Conservation (phyloP, 306 rosid species). For the Dicorynia guianensis region DNA sequence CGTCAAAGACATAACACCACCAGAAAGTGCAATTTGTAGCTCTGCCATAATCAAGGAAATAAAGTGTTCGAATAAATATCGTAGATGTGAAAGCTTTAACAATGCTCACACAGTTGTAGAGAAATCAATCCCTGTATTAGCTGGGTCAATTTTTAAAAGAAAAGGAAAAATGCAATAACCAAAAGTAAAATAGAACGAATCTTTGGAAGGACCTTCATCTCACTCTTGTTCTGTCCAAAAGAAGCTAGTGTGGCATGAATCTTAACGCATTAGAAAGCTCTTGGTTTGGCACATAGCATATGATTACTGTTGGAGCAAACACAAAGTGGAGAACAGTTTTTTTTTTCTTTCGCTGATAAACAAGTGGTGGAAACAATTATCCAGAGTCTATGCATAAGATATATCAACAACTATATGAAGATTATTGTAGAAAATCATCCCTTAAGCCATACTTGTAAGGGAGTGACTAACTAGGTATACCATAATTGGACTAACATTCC, state of each 20-base stretch:
- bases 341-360: not conserved
- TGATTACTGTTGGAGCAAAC: not conserved
- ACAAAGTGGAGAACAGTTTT: not conserved
- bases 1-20: not conserved
- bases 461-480: not conserved
- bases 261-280: not conserved
- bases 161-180: not conserved
- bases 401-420: too few relatives aligned
- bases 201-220: not conserved
- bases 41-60: not conserved
- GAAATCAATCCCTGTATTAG: not conserved
- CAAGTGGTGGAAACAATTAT: not conserved
- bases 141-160: not conserved
- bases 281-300: not conserved
- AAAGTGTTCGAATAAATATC: not conserved
- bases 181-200: not conserved
- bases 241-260: not conserved
- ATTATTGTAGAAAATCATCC: not conserved
- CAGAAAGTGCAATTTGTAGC: conserved; percentile 6
- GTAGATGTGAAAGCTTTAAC: not conserved
- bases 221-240: not conserved
- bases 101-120: not conserved
- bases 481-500: not conserved
- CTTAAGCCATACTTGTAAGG: not conserved
- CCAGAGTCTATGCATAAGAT: not conserved